A percentile compares a stretch with the other conserved stretches of the same genome.
Evolutionary conservation across 345 rosid genomes (phyloP).

Genomic region (Citrus trifoliata): DNA sequence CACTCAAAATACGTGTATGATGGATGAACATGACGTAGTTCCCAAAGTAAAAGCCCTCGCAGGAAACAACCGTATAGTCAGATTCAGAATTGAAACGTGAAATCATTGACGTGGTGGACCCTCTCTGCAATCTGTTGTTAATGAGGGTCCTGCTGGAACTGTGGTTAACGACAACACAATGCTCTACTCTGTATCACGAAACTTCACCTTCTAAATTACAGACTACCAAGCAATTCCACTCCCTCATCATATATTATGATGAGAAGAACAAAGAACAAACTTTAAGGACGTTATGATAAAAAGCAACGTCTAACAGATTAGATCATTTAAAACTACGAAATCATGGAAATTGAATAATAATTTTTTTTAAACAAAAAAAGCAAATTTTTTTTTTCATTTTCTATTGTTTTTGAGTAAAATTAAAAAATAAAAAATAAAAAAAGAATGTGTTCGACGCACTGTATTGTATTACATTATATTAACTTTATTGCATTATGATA

Average conservation of each 20-base stretch:
- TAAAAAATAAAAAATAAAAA: not conserved
- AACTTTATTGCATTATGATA: too few relatives aligned
- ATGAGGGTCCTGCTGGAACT: not conserved
- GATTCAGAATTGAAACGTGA: slow-evolving; percentile 11
- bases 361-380: not conserved
- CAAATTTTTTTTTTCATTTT: slow-evolving; percentile 5
- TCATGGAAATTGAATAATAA: not conserved
- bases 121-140: not conserved
- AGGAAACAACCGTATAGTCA: not conserved
- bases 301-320: not conserved
- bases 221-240: not conserved
- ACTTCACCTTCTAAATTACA: not conserved
- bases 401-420: slow-evolving; percentile 17
- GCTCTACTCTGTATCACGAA: not conserved
- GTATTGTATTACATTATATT: too few relatives aligned
- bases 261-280: not conserved
- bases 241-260: not conserved
- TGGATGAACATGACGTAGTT: too few relatives aligned
- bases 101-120: not conserved
- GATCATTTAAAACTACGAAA: not conserved
- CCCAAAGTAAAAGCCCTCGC: not conserved
- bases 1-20: not conserved
- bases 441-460: accelerated
- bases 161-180: not conserved
- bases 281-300: not conserved